These are phyloP conservation scores for Mycosphaerella sp. DNA, from an alignment of 2,329 filamentous ascomycete genomes.

Conservation along the genomic window DNA sequence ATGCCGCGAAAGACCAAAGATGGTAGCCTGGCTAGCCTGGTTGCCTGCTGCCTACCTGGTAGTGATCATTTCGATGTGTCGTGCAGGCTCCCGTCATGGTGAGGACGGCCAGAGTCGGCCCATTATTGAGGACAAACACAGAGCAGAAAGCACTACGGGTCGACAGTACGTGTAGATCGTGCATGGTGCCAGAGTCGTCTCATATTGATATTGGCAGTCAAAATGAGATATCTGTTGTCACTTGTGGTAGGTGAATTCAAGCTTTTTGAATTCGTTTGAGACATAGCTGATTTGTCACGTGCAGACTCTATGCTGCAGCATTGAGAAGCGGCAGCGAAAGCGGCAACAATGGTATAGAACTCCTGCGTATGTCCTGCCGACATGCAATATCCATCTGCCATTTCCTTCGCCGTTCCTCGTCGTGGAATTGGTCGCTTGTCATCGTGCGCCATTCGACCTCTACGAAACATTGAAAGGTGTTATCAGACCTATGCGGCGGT, in stretches of 20 bases:
- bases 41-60: too few species aligned
- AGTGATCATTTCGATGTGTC: too few species aligned
- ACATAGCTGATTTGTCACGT: not conserved
- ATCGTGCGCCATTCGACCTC: not conserved
- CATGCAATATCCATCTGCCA: not conserved
- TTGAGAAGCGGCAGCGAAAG: not conserved
- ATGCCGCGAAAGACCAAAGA: too few species aligned
- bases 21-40: too few species aligned
- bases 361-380: not conserved
- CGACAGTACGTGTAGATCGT: too few species aligned
- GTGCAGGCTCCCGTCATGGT: too few species aligned
- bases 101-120: too few species aligned
- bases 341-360: not conserved
- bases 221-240: not conserved
- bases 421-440: not conserved
- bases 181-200: too few species aligned
- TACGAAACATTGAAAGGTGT: not conserved
- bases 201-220: too few species aligned
- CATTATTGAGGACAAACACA: too few species aligned
- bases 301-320: not conserved
- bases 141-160: too few species aligned
- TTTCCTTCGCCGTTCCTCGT: not conserved
- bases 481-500: slow-evolving; percentile 36
- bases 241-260: not conserved
- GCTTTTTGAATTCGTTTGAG: not conserved